These are phyloP conservation scores for Xylaria sp. DNA, from an alignment of 2,329 filamentous ascomycete genomes.

Conservation along the genomic window DNA sequence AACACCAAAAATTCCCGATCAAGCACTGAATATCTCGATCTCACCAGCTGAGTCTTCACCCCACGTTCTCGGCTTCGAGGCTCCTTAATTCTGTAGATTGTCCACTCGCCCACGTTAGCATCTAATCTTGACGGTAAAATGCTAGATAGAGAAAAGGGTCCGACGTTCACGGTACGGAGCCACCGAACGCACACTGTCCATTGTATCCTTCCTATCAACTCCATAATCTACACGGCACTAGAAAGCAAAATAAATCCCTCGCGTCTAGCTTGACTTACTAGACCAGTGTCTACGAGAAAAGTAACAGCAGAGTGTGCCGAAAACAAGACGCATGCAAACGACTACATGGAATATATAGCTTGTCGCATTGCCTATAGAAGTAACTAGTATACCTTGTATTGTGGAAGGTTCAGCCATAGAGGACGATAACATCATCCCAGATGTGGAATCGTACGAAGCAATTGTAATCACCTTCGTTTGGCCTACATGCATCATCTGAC, in stretches of 20 bases:
- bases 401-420: background rate
- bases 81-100: conserved; percentile 18
- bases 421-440: background rate
- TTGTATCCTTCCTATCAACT: background rate
- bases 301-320: background rate
- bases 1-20: conserved; percentile 36
- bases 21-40: conserved; percentile 44
- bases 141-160: conserved; percentile 1
- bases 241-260: conserved; percentile 21
- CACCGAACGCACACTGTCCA: background rate
- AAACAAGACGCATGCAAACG: background rate
- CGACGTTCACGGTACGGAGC: background rate
- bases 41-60: conserved; percentile 28
- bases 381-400: background rate
- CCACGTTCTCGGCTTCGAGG: conserved; percentile 6
- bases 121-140: background rate
- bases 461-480: background rate
- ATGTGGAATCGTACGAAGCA: conserved; percentile 8
- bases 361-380: background rate
- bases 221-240: background rate
- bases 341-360: background rate
- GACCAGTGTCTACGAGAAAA: background rate
- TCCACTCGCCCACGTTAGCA: background rate
- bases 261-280: background rate
- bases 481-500: background rate